Conservation (phyloP, 1,284 basidiomycete species). For the Pseudozyma sp. region DNA sequence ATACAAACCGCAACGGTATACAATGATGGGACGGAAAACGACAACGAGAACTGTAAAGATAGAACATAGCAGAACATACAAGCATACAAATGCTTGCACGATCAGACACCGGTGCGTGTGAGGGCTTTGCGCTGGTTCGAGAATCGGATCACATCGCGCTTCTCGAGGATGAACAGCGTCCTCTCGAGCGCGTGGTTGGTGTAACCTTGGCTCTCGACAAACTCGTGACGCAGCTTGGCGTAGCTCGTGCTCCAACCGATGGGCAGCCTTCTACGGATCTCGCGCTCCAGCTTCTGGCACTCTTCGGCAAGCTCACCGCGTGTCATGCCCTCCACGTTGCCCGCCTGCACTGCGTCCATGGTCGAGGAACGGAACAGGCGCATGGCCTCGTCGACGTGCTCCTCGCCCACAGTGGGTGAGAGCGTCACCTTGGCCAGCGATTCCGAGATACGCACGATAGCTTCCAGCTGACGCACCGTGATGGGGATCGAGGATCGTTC, state of each 20-base stretch:
- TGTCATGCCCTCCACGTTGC: constrained; percentile 91
- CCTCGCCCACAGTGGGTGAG: constrained; percentile 83
- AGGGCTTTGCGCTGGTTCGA: constrained; percentile 71
- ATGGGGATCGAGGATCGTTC: constrained; percentile 98
- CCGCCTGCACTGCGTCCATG: constrained; percentile 96
- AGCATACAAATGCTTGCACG: not conserved
- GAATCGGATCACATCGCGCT: constrained; percentile 92
- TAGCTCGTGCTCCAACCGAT: constrained; percentile 98
- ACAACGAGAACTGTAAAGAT: not conserved
- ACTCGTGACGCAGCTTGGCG: constrained; percentile 91
- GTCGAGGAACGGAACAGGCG: constrained; percentile 98
- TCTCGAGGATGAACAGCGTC: constrained; percentile 91
- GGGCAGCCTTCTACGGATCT: constrained; percentile 86
- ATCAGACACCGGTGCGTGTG: constrained; percentile 65
- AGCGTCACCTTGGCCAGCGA: constrained; percentile 94
- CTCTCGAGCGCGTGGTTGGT: constrained; percentile 85
- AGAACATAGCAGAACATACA: not conserved
- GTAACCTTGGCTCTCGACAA: constrained; percentile 86
- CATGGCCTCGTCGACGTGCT: constrained; percentile 98
- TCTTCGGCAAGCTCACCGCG: constrained; percentile 93
- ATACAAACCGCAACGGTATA: constrained; percentile 10
- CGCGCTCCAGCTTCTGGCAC: constrained; percentile 90
- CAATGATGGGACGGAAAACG: not conserved
- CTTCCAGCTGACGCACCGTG: constrained; percentile 97
- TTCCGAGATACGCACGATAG: constrained; percentile 98